phyloP scores from a whole-genome alignment of 768 basidiomycete genomes.

The Pleurotus salmoneostramineus region DNA sequence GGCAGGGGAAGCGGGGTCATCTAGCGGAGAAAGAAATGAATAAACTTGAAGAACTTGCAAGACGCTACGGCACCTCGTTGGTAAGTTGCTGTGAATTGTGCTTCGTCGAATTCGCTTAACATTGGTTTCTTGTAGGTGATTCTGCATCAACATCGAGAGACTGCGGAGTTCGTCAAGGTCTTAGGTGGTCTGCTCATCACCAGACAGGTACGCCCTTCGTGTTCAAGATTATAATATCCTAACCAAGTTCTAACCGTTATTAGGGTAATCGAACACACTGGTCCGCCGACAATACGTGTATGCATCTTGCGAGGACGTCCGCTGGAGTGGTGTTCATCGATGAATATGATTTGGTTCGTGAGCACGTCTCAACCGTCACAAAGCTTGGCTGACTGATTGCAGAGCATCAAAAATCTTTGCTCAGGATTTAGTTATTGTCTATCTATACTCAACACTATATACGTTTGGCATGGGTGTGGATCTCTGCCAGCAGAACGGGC shows the following conservation, averaged over 20 bases:
- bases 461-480: constrained; percentile 82
- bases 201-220: constrained; percentile 56
- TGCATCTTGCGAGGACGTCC: constrained; percentile 65
- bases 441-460: constrained; percentile 63
- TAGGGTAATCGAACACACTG: constrained; percentile 76
- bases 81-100: constrained; percentile 39
- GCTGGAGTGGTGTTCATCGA: constrained; percentile 57
- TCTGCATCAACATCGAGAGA: constrained; percentile 62
- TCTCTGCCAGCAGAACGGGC: constrained; percentile 53
- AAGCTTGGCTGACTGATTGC: constrained; percentile 7
- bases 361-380: constrained; percentile 4
- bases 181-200: constrained; percentile 72
- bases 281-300: constrained; percentile 76
- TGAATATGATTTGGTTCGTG: constrained; percentile 65
- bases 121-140: constrained; percentile 26
- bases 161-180: constrained; percentile 53
- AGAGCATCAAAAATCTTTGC: constrained; percentile 68
- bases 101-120: too few relatives aligned
- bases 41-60: constrained; percentile 68
- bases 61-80: constrained; percentile 63
- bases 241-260: too few relatives aligned
- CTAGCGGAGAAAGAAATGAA: constrained; percentile 57
- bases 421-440: constrained; percentile 85
- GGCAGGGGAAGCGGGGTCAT: constrained; percentile 57
- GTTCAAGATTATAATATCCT: too few relatives aligned